Evolutionary conservation across 2,329 filamentous ascomycete genomes (phyloP).

Genomic region (Curvularia sp.): DNA sequence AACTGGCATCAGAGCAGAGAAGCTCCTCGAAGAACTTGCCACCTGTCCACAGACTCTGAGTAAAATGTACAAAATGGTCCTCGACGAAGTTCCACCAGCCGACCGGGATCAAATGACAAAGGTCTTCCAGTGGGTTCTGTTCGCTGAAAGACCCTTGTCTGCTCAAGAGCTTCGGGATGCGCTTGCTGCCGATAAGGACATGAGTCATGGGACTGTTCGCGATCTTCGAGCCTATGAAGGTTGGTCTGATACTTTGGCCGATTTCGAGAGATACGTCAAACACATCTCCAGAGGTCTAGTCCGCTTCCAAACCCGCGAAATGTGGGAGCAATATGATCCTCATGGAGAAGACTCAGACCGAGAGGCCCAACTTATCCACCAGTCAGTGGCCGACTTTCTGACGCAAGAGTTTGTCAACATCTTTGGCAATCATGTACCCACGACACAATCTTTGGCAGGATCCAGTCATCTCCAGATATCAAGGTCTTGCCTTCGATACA

Average conservation of each 20-base stretch:
- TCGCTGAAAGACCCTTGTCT: constrained; percentile 16
- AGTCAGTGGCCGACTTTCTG: background rate
- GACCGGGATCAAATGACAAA: constrained; percentile 12
- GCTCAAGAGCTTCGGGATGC: constrained; percentile 25
- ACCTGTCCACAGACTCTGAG: background rate
- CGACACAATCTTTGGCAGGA: constrained; percentile 16
- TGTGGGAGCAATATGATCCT: constrained; percentile 23
- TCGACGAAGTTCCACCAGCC: background rate
- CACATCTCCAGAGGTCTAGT: constrained; percentile 23
- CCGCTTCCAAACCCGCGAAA: constrained; percentile 17
- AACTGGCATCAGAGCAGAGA: background rate
- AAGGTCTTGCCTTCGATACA: constrained; percentile 22
- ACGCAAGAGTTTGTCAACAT: background rate
- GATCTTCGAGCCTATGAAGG: constrained; percentile 11
- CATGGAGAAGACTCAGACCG: constrained; percentile 18
- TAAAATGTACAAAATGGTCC: background rate
- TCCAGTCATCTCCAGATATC: constrained; percentile 25
- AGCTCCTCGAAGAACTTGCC: background rate
- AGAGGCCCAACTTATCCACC: constrained; percentile 21
- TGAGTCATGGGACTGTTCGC: constrained; percentile 10
- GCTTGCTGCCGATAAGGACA: constrained; percentile 19
- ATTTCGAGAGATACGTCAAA: constrained; percentile 21
- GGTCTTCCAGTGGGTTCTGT: constrained; percentile 20
- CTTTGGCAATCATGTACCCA: constrained; percentile 5
- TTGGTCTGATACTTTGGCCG: constrained; percentile 12